Evolutionary conservation across 2,329 filamentous ascomycete genomes (phyloP), one percentile per base, ranked within the genome.

Genomic region (Plenodomus lindquistii): DNA sequence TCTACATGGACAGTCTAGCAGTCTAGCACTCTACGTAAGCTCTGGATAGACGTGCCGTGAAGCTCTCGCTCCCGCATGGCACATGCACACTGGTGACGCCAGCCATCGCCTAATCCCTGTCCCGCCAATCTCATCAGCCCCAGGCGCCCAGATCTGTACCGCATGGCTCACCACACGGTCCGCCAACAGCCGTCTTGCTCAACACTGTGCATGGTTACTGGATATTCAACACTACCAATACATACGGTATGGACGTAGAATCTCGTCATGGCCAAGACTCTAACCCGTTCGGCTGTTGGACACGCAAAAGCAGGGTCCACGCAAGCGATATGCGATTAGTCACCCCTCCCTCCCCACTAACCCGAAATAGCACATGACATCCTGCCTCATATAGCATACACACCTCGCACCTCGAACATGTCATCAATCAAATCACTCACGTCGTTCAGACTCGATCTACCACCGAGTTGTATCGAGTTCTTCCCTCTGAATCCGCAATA

Each of bases 401-500:
- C 34, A 41, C 37, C 46, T 37, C 31, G 36, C 22, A 41, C 13
- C 15, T 17, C 40, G 39, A 51, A 46, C 16, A 73, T 73, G 71
- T 42, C 67, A 15, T 57, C 59, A 20, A 69, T 77, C 42, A 35
- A 52, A 8, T 81, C 82, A 6, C 67, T 79, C 24, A 68, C 73
- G 41, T 82, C 81, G 3, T 63, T 82, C 22, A 77, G 70, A 4
- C 74, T 91, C 17, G 82, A 88, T 43, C 76, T 88, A 0, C 88
- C 88, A 3, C 89, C 89, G 1, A 89, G 88, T 63, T 92, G 88
- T 65, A 78, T 91, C n/a, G 85, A 89, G 52, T 90, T 91, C 62
- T 88, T 84, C 55, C 84, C 85, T 1, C 70, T 73, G 1, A 67
- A 84, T 48, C 81, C 83, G 0, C 74, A 84, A 0, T 83, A 86